These are phyloP conservation scores for Colletotrichum orchidophilum DNA, from an alignment of 2,329 filamentous ascomycete genomes.

Conservation along the genomic window DNA sequence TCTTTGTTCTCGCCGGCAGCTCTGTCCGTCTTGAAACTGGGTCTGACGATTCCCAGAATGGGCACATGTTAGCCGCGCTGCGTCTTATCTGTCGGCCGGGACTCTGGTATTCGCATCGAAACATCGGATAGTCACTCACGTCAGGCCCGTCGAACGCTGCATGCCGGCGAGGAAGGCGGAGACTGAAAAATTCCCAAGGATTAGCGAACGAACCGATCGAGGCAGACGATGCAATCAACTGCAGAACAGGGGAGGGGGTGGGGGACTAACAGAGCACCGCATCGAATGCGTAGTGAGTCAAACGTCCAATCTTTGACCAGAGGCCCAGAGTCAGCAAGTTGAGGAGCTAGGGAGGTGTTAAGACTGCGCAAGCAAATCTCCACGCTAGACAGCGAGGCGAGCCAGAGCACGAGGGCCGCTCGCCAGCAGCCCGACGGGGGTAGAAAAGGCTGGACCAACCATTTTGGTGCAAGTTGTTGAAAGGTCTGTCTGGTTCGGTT, in stretches of 20 bases:
- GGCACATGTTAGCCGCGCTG: conserved; percentile 54
- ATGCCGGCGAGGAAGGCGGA: conserved; percentile 97
- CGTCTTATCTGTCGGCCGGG: background rate
- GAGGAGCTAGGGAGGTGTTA: conserved; percentile 64
- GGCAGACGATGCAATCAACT: background rate
- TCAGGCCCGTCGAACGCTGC: conserved; percentile 96
- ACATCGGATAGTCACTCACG: conserved; percentile 72
- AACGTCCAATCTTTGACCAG: conserved; percentile 84
- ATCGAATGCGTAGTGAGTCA: conserved; percentile 96
- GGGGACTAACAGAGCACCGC: conserved; percentile 83
- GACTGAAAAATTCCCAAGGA: conserved; percentile 60
- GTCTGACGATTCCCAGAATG: conserved; percentile 57
- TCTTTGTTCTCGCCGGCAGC: conserved; percentile 83
- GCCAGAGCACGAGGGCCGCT: conserved; percentile 12
- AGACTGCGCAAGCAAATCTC: conserved; percentile 45
- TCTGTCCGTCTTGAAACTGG: conserved; percentile 88
- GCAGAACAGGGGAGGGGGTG: background rate
- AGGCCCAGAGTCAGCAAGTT: conserved; percentile 75
- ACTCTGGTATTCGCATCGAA: background rate
- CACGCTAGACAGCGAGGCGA: conserved; percentile 18
- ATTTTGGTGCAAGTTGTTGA: conserved; percentile 7
- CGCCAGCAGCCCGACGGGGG: conserved; percentile 18
- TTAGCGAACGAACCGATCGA: conserved; percentile 5
- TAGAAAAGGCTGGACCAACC: conserved; percentile 23
- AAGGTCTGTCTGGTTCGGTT: conserved; percentile 6